A percentile compares a stretch with the other conserved stretches of the same genome.
Conservation (phyloP, 345 rosid genomes). For the Moricandia moricandioides region DNA sequence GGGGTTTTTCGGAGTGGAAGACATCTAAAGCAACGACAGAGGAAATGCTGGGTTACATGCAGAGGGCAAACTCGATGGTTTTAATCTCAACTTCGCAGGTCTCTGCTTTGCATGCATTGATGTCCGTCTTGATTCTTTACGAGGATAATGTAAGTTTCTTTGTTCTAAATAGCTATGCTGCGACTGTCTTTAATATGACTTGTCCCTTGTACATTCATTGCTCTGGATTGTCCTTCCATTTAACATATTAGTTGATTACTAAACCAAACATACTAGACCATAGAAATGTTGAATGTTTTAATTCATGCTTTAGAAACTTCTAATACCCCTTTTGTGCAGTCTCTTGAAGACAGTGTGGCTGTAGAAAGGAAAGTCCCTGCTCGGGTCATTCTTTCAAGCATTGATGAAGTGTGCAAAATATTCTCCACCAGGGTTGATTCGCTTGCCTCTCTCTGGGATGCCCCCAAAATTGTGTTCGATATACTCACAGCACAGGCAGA, state of each 20-base stretch:
- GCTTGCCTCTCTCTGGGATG: slow-evolving; percentile 48
- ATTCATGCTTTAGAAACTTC: slow-evolving; percentile 8
- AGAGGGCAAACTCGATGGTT: slow-evolving; percentile 61
- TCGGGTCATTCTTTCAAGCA: slow-evolving; percentile 50
- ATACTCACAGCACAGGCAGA: slow-evolving; percentile 67
- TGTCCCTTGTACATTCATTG: slow-evolving; percentile 7
- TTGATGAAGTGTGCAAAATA: slow-evolving; percentile 46
- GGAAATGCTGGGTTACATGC: slow-evolving; percentile 61
- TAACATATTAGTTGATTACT: slow-evolving; percentile 6
- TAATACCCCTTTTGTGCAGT: slow-evolving; percentile 44
- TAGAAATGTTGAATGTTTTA: slow-evolving; percentile 10
- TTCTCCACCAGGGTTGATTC: slow-evolving; percentile 44
- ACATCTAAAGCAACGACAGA: slow-evolving; percentile 58
- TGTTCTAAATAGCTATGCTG: slow-evolving; percentile 14
- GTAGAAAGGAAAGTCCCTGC: slow-evolving; percentile 46
- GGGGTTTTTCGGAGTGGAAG: slow-evolving; percentile 87
- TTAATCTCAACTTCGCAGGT: slow-evolving; percentile 65
- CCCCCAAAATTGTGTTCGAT: slow-evolving; percentile 52
- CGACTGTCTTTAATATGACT: slow-evolving; percentile 8
- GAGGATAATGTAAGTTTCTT: slow-evolving; percentile 60
- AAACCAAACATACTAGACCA: not conserved
- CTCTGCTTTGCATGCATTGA: slow-evolving; percentile 59
- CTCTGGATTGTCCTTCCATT: slow-evolving; percentile 1
- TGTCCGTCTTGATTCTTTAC: slow-evolving; percentile 52
- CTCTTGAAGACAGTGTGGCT: slow-evolving; percentile 38